phyloP scores from a whole-genome alignment of 139 green algal species.

The Mesotaenium endlicherianum region DNA sequence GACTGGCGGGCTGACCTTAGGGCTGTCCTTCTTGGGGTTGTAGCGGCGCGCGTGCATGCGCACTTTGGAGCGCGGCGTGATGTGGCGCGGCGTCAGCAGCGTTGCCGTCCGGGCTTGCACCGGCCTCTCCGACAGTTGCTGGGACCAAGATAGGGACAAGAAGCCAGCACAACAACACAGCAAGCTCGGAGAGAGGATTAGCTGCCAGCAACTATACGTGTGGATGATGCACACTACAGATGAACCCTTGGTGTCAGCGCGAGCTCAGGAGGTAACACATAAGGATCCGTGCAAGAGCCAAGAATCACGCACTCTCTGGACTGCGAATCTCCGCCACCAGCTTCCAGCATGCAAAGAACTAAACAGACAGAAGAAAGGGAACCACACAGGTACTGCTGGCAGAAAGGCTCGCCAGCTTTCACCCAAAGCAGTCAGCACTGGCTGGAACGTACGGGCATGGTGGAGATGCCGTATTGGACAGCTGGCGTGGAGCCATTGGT shows the following conservation, averaged over 20 bases:
- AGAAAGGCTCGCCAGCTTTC: too few relatives aligned
- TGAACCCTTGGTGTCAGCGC: too few relatives aligned
- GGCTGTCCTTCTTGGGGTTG: slow-evolving; percentile 10
- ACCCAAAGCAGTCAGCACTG: too few relatives aligned
- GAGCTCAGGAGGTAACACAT: too few relatives aligned
- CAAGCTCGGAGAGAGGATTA: background rate
- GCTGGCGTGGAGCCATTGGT: background rate
- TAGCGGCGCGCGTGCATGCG: slow-evolving; percentile 53
- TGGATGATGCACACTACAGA: too few relatives aligned
- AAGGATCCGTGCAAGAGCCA: too few relatives aligned
- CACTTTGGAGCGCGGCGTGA: slow-evolving; percentile 61
- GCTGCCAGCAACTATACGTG: too few relatives aligned
- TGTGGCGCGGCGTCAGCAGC: slow-evolving; percentile 65
- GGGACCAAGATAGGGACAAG: background rate
- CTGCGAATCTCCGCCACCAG: too few relatives aligned
- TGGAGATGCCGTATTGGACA: slow-evolving; percentile 64
- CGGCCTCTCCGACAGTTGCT: background rate
- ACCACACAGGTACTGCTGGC: too few relatives aligned
- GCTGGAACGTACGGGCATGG: slow-evolving; percentile 23
- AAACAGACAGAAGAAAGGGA: too few relatives aligned
- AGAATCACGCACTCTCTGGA: too few relatives aligned
- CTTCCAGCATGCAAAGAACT: too few relatives aligned
- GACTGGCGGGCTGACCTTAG: slow-evolving; percentile 16
- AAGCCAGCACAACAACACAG: background rate
- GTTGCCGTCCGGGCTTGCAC: background rate